A percentile compares a stretch with the other conserved stretches of the same genome.
Evolutionary conservation across 352 stramenopile genomes (phyloP).

Genomic region (Halophytophthora batemanensis): DNA sequence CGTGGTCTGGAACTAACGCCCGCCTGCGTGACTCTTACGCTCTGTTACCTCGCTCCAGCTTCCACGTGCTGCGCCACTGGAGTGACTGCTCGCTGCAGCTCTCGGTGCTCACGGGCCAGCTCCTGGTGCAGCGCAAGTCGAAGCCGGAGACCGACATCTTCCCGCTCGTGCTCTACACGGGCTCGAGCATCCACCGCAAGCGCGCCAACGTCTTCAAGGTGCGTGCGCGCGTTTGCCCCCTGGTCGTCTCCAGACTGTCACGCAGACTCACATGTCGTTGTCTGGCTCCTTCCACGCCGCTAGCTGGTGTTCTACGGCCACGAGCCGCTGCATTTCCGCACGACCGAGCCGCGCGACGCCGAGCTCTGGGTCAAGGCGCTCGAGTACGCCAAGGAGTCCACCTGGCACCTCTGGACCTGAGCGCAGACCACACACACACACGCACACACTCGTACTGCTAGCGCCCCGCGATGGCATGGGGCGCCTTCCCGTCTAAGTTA

Average conservation of each 20-base stretch:
- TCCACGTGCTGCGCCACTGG: slow-evolving; percentile 24
- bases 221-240: not conserved
- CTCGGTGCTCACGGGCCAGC: slow-evolving; percentile 22
- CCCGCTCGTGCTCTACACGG: slow-evolving; percentile 22
- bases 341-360: slow-evolving; percentile 10
- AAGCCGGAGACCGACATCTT: slow-evolving; percentile 12
- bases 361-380: slow-evolving; percentile 26
- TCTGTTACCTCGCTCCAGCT: slow-evolving; percentile 1
- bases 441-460: no score
- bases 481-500: not conserved
- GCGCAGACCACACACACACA: no score
- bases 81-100: slow-evolving; percentile 23
- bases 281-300: not conserved
- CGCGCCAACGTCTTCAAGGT: slow-evolving; percentile 25
- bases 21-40: not conserved
- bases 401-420: slow-evolving; percentile 17
- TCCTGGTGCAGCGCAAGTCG: slow-evolving; percentile 25
- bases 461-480: not conserved
- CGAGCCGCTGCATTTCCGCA: slow-evolving; percentile 21
- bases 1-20: not conserved
- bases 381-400: slow-evolving; percentile 34
- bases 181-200: slow-evolving; percentile 19
- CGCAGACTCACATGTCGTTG: not conserved
- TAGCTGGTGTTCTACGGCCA: slow-evolving; percentile 27
- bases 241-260: not conserved